Conservation (phyloP, 2,329 filamentous ascomycete species). For the Diaporthe batatas region DNA sequence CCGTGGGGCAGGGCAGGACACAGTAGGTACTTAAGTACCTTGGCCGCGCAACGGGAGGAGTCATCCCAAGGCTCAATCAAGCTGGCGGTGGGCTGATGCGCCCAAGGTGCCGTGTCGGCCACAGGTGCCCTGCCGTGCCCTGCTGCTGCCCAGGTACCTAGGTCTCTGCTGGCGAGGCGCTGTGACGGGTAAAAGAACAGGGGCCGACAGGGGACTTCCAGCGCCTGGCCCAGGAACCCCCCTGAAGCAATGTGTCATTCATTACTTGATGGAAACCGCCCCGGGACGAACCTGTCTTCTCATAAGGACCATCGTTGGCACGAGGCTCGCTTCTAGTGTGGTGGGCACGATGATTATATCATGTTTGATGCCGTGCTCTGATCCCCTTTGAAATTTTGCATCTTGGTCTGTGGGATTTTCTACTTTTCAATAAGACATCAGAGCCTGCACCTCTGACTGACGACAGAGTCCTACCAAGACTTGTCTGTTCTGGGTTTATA, state of each 20-base stretch:
- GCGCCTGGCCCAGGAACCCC: constrained; percentile 9
- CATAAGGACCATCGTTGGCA: constrained; percentile 43
- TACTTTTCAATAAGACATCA: not conserved
- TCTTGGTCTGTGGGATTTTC: constrained; percentile 4
- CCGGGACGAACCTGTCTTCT: constrained; percentile 35
- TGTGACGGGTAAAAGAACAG: constrained; percentile 30
- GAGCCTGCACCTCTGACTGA: not conserved
- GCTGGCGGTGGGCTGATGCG: constrained; percentile 40
- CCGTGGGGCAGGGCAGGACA: not conserved
- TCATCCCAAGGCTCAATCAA: constrained; percentile 37
- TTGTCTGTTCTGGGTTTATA: constrained; percentile 8
- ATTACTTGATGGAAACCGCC: constrained; percentile 46
- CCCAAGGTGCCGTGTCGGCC: constrained; percentile 5
- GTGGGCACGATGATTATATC: constrained; percentile 32
- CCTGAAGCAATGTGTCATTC: constrained; percentile 45
- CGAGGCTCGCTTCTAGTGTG: constrained; percentile 23
- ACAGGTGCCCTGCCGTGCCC: constrained; percentile 19
- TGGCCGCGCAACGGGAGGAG: constrained; percentile 23
- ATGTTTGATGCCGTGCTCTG: constrained; percentile 37
- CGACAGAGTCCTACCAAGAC: not conserved
- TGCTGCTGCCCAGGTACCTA: not conserved
- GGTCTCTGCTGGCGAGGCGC: not conserved
- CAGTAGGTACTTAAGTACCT: too few relatives aligned
- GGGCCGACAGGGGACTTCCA: constrained; percentile 5
- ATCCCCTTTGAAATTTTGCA: constrained; percentile 30